Evolutionary conservation across 1,284 basidiomycete genomes (phyloP).

Genomic region (Somion occarium): DNA sequence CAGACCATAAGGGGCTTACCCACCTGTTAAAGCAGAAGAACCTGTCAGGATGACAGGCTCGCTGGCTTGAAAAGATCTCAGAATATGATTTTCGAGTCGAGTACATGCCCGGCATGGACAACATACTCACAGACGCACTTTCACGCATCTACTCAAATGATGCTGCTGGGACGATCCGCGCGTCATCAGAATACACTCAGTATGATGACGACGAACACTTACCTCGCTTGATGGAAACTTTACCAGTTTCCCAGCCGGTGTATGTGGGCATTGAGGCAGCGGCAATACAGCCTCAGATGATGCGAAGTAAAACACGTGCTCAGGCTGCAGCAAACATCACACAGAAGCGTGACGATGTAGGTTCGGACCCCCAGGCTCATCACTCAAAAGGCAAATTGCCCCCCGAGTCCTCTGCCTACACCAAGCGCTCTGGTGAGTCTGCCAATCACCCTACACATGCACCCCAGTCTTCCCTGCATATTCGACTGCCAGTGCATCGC

Average conservation of each 20-base stretch:
- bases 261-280: slow-evolving; percentile 4
- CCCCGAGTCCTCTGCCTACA: too few species aligned
- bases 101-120: slow-evolving; percentile 29
- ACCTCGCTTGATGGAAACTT: neutral
- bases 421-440: too few species aligned
- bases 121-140: slow-evolving; percentile 29
- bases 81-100: slow-evolving; percentile 30
- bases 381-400: too few species aligned
- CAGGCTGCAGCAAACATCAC: neutral
- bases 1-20: slow-evolving; percentile 31
- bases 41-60: slow-evolving; percentile 25
- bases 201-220: slow-evolving; percentile 10
- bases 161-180: slow-evolving; percentile 17
- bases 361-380: neutral
- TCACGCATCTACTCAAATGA: slow-evolving; percentile 32
- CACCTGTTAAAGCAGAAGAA: slow-evolving; percentile 28
- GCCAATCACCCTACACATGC: neutral
- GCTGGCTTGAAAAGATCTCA: slow-evolving; percentile 28
- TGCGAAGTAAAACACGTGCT: neutral
- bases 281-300: neutral
- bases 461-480: too few species aligned
- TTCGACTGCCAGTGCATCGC: too few species aligned
- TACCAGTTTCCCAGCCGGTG: slow-evolving; percentile 4
- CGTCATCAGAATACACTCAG: slow-evolving; percentile 21
- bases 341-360: neutral